Evolutionary conservation across 2,329 filamentous ascomycete species (phyloP), one percentile per base, ranked within the genome.

Genomic region (Aureobasidium sp.): DNA sequence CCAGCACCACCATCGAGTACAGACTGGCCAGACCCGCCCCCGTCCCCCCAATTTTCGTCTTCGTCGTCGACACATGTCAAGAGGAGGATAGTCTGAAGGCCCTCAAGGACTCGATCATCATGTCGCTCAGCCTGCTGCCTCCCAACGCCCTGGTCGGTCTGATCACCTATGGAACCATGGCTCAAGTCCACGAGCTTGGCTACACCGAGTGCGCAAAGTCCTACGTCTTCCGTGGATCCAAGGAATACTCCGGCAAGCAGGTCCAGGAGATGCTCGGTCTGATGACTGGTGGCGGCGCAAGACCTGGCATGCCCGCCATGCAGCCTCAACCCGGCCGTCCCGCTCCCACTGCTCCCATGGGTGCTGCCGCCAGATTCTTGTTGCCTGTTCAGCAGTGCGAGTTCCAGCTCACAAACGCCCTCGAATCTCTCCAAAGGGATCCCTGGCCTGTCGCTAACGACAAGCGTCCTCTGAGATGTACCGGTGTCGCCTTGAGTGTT

Each of bases 251-350:
- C n/a, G 90, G 92, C 59, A 97, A 97, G 78, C 92, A 97, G 74
- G 91, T 99, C n/a, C 93, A 97, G 75, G 94, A 99, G 72, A 99
- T 99, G 94, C 86, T 99, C 54, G 94, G 92, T 32, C 81, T 97
- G 60, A 64, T 67, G 6, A 81, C 87, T 51, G 57, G 57, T 34
- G 57, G 55, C 30, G 83, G 88, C 25, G 75, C 91, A 65, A 86
- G 94, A 66, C 91, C 91, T 29, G 85, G 85, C 60, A 75, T 82
- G 71, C 85, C 89, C 76, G 85, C 85, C 63, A 66, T 67, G 57
- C 86, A 86, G 66, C 84, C 85, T 65, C 86, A 88, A 68, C 87
- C 89, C 50, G 90, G 90, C 65, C 85, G 90, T 54, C 72, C 71
- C 50, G 68, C 68, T 9, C 64, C 66, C n/a, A 85, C 88, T 44